A percentile compares a stretch with the other conserved stretches of the same genome.
These are phyloP conservation scores for Stachybotrys elegans DNA, from an alignment of 2,329 filamentous ascomycete genomes.

Conservation along the genomic window DNA sequence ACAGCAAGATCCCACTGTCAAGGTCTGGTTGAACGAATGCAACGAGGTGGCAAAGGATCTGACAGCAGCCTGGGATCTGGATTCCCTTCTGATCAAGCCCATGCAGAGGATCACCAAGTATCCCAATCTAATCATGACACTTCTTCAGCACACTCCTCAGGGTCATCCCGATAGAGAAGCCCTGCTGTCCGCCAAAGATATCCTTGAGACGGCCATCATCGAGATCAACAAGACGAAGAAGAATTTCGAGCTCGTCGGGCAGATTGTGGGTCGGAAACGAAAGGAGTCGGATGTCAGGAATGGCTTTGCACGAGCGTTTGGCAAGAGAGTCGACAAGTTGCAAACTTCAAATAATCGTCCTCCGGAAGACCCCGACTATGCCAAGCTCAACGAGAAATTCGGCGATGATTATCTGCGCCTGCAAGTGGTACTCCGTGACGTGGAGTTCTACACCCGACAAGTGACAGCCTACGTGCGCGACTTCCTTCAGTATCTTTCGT, in stretches of 20 bases:
- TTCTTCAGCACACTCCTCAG: constrained; percentile 72
- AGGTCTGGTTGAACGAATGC: constrained; percentile 89
- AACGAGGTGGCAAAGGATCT: constrained; percentile 88
- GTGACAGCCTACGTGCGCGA: constrained; percentile 74
- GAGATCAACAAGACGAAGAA: constrained; percentile 96
- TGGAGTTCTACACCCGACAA: constrained; percentile 87
- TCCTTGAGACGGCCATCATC: constrained; percentile 62
- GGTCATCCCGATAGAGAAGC: constrained; percentile 77
- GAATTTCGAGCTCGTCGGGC: constrained; percentile 85
- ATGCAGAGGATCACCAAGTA: constrained; percentile 95
- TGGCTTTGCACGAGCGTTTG: constrained; percentile 85
- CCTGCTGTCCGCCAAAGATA: constrained; percentile 49
- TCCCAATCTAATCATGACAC: constrained; percentile 74
- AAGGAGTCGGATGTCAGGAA: constrained; percentile 84
- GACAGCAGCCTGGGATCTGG: constrained; percentile 89
- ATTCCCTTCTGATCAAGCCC: constrained; percentile 94
- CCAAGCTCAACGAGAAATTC: constrained; percentile 78
- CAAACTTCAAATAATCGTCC: constrained; percentile 56
- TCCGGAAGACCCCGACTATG: constrained; percentile 77
- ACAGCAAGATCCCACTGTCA: constrained; percentile 58
- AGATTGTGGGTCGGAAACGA: constrained; percentile 78
- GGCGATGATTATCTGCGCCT: constrained; percentile 88
- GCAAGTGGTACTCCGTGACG: constrained; percentile 86
- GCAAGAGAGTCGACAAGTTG: constrained; percentile 80
- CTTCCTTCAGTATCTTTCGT: constrained; percentile 73